Evolutionary conservation across 495 filamentous ascomycete species (phyloP).

Genomic region (Xylaria palmicola): DNA sequence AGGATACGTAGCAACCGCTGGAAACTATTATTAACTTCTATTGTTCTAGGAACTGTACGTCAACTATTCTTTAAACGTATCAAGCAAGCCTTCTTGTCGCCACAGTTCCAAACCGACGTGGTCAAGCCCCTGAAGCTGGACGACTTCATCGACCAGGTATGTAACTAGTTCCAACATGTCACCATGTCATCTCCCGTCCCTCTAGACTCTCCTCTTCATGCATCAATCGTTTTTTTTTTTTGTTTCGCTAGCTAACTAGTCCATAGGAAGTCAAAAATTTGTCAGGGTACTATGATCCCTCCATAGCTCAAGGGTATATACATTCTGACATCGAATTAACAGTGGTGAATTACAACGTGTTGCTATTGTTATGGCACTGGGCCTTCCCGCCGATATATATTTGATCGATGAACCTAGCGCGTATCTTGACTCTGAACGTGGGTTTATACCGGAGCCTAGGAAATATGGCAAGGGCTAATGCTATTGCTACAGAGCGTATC

Average conservation of each 20-base stretch:
- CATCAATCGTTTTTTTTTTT: neutral
- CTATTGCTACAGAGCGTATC: conserved; percentile 65
- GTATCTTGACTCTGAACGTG: conserved; percentile 90
- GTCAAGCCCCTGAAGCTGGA: conserved; percentile 98
- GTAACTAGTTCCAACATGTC: neutral
- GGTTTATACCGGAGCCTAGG: neutral
- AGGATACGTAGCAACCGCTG: neutral
- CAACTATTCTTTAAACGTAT: conserved; percentile 97
- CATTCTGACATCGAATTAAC: neutral
- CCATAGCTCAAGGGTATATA: neutral
- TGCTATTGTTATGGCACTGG: conserved; percentile 92
- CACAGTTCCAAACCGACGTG: conserved; percentile 98
- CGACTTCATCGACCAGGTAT: conserved; percentile 89
- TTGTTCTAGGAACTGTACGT: conserved; percentile 65
- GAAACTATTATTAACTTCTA: neutral
- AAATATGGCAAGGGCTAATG: neutral
- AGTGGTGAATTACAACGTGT: conserved; percentile 98
- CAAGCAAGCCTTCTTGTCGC: conserved; percentile 90
- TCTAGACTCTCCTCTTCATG: neutral
- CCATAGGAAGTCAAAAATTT: conserved; percentile 85
- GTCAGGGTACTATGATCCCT: conserved; percentile 50
- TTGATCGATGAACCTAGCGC: conserved; percentile 94
- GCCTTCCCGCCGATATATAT: conserved; percentile 96
- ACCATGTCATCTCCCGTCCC: neutral
- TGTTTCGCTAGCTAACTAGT: neutral